phyloP scores from a whole-genome alignment of 805 yeast species.

The Monosporozyma servazzii region DNA sequence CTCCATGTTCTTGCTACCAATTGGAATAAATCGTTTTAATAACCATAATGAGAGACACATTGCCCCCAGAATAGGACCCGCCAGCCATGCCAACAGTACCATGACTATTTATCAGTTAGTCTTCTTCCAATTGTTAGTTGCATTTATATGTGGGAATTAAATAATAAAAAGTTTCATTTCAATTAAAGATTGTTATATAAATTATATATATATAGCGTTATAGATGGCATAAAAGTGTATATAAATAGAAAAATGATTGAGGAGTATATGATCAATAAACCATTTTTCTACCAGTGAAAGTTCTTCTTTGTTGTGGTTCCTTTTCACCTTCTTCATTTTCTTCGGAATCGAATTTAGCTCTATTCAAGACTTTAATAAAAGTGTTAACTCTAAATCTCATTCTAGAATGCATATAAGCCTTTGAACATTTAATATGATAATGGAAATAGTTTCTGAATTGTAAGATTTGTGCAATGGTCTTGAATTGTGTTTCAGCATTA shows the following conservation, averaged over 20 bases:
- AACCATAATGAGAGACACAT: background rate
- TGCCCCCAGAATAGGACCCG: background rate
- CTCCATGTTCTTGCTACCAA: background rate
- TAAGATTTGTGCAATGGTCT: slow-evolving; percentile 72
- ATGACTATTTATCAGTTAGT: background rate
- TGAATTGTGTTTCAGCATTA: slow-evolving; percentile 36
- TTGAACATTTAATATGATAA: slow-evolving; percentile 95
- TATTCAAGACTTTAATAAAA: slow-evolving; percentile 86
- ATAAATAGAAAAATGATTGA: background rate
- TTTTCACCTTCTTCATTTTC: slow-evolving; percentile 40
- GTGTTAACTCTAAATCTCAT: slow-evolving; percentile 94
- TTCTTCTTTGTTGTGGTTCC: slow-evolving; percentile 21
- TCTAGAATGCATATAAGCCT: slow-evolving; percentile 96
- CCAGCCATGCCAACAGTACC: background rate
- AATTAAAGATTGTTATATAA: background rate
- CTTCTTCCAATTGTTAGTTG: background rate
- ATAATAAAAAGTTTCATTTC: background rate
- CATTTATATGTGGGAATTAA: background rate
- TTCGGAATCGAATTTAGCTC: slow-evolving; percentile 90
- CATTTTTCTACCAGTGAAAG: slow-evolving; percentile 29
- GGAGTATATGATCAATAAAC: slow-evolving; percentile 14
- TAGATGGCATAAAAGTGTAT: background rate
- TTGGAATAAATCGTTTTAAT: background rate
- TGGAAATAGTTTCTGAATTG: slow-evolving; percentile 95
- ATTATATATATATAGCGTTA: background rate